Conservation (phyloP, 108 stramenopile genomes). For the Pseudonitzschia multiseries region DNA sequence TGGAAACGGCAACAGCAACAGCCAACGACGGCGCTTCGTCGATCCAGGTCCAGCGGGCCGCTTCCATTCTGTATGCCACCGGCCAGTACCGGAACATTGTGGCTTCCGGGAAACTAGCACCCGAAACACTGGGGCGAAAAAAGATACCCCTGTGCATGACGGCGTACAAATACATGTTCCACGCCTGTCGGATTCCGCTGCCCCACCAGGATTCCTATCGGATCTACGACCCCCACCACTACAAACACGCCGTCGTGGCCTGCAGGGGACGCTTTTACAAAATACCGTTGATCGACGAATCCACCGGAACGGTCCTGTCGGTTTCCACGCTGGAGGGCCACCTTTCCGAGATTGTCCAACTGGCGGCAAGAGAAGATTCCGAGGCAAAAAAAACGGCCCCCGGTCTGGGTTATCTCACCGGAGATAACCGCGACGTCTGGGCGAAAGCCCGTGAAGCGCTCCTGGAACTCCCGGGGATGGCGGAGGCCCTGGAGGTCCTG, state of each 20-base stretch:
- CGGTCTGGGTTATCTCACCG: slow-evolving; percentile 72
- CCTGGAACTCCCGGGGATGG: slow-evolving; percentile 67
- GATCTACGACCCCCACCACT: slow-evolving; percentile 72
- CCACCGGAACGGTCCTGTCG: slow-evolving; percentile 34
- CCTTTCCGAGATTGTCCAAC: slow-evolving; percentile 43
- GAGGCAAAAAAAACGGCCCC: not conserved
- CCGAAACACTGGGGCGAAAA: slow-evolving; percentile 63
- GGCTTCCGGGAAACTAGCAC: slow-evolving; percentile 58
- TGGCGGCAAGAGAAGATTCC: slow-evolving; percentile 34
- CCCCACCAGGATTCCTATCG: slow-evolving; percentile 70
- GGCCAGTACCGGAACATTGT: slow-evolving; percentile 75
- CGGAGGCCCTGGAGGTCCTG: slow-evolving; percentile 61
- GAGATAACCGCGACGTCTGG: slow-evolving; percentile 69
- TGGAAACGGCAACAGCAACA: too few species aligned
- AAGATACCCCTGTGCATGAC: slow-evolving; percentile 73
- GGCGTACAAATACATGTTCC: slow-evolving; percentile 93
- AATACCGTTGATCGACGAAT: slow-evolving; percentile 40
- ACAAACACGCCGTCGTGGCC: slow-evolving; percentile 74
- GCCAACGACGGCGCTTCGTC: too few species aligned
- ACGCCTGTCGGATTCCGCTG: slow-evolving; percentile 82
- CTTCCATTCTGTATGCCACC: slow-evolving; percentile 67
- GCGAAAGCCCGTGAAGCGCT: slow-evolving; percentile 67
- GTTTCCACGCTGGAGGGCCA: slow-evolving; percentile 42
- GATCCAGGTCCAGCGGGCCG: slow-evolving; percentile 46
- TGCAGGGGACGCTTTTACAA: slow-evolving; percentile 70